Base-by-base conservation (phyloP, 179 eudicot species). In the Patellifolia procumbens region DNA sequence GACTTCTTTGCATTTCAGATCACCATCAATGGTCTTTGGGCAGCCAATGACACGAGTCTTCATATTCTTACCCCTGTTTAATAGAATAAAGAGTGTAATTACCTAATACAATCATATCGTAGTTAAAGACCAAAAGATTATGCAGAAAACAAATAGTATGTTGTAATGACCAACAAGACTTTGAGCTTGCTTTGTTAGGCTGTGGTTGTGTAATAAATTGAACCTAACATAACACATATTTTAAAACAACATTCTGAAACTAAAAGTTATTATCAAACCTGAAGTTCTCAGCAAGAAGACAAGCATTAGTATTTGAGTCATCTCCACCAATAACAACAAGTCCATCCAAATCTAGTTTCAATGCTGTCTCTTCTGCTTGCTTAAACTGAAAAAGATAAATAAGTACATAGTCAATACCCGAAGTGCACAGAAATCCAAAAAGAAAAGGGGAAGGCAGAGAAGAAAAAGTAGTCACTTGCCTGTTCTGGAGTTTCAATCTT, bases 11-110 rank as follows among this genome's bases (percentile, higher is more conserved):
- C 91, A 81, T 81, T 96, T 95, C 58, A 96, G 88, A 81, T 96
- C 99, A 76, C 99, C 99, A 73, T 96, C 99, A 81, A 96, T 96
- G 45, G 99, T 96, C 90, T 96, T 95, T 39, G 99, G 99, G 81
- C 99, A 96, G 71, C 97, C 94, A 81, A 93, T 85, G 65, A 96
- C 99, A 73, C 86, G 87, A 58, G 98, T 82, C 87, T 95, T 96
- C 87, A 96, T 16, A 74, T 91, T 93, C 78, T 91, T 90, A 83
- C 88, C 82, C 97, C 99, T 96, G 85, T 63, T 63, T 19, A 68
- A 76, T 52, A 59, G 20, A 81, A 31, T 19, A 56, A 45, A 46
- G 32, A 51, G 59, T 43, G 26, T 45, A 22, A 2, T 55, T 3
- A 53, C 20, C 28, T 53, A 4, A 34, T 45, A 19, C 35, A 73